Percentiles rank a stretch among this genome's conserved stretches.
phyloP scores from a whole-genome alignment of 257 asterid species.

The Cinchona pubescens region DNA sequence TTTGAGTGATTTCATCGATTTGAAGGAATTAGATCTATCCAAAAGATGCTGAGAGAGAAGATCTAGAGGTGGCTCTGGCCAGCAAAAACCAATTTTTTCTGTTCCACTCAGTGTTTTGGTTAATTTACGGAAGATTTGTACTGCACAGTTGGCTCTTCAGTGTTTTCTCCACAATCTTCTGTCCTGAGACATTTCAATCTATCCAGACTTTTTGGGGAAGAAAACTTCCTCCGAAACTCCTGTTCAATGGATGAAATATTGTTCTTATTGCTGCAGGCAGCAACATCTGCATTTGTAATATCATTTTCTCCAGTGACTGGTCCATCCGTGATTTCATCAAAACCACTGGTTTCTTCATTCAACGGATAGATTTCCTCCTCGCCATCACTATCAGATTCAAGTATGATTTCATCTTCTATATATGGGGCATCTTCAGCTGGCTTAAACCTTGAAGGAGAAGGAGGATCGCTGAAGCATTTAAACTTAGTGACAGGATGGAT shows the following conservation, averaged over 20 bases:
- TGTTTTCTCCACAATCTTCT: constrained; percentile 42
- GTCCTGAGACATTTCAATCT: constrained; percentile 50
- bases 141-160: constrained; percentile 31
- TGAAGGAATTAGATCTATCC: constrained; percentile 55
- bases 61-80: constrained; percentile 92
- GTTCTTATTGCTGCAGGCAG: constrained; percentile 19
- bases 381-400: constrained; percentile 70
- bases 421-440: constrained; percentile 60
- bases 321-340: constrained; percentile 30
- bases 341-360: constrained; percentile 44
- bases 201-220: constrained; percentile 48
- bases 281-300: constrained; percentile 19
- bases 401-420: constrained; percentile 58
- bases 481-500: constrained; percentile 54
- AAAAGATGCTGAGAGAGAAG: constrained; percentile 53
- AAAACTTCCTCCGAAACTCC: constrained; percentile 38
- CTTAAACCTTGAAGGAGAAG: constrained; percentile 83
- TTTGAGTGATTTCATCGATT: constrained; percentile 39
- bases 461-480: constrained; percentile 81
- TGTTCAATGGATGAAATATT: constrained; percentile 23
- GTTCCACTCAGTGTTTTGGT: constrained; percentile 58
- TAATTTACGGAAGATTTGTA: constrained; percentile 36
- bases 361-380: constrained; percentile 77
- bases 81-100: constrained; percentile 79
- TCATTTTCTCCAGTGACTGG: constrained; percentile 18